Base-by-base conservation (phyloP, 1,284 basidiomycete species). In the Malassezia globosa region DNA sequence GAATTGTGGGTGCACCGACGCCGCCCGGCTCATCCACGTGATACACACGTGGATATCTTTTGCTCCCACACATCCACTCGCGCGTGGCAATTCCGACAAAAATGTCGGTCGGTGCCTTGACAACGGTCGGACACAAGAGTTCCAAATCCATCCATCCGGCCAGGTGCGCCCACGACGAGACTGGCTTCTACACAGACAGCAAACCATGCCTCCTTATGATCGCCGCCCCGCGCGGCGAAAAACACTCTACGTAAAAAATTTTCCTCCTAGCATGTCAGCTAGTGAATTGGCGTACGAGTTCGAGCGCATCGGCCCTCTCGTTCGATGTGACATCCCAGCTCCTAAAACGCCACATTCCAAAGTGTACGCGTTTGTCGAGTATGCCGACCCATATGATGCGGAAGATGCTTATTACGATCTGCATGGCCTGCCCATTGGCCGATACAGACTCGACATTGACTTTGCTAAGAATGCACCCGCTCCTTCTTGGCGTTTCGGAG, bases 311-410 rank as follows among this genome's bases (percentile, higher is more conserved):
- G 64, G 64, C 5, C 60, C 57, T 1, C 37, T 66, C 25, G 54
- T 66, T 7, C 64, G 64, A 18, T 66, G 64, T 51, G 64, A 66
- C 40, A 66, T 66, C 26, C 64, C 64, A 8, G 60, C 64, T 7
- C 54, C 60, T 16, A 59, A 58, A 33, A 60, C 53, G 39, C 47
- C 59, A 31, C 49, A 46, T 7, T 55, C 61, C 4, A 60, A 57
- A 4, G 58, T 58, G 16, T 66, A 63, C 44, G 64, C 64, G 2
- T 66, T 66, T 40, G 54, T 66, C 48, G 64, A 66, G 44, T 66
- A 58, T 51, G 61, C 60, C 27, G 62, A 66, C 35, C 54, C 62
- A 1, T 54, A 60, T 14, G 64, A 66, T 35, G 62, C 64, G 7
- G 60, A 64, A 53, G 60, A 56, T 10, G 64, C 64, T 4, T 59